Conservation (phyloP, 164 flowering plant species). For the Akebia trifoliata region DNA sequence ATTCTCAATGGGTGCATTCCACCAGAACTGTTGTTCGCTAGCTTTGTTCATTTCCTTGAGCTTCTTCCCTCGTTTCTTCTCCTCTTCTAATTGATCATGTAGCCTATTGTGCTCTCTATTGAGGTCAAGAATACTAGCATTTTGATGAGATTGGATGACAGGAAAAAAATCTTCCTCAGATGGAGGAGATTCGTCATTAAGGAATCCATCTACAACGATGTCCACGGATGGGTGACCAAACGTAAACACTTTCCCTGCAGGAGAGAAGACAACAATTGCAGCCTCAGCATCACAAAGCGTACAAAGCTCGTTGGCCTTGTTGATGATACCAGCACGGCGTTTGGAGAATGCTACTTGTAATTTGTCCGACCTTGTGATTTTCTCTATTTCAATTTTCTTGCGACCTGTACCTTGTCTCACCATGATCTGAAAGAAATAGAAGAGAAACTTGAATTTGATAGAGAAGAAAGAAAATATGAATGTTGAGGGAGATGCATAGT, state of each 20-base stretch:
- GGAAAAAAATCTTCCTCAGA: neutral
- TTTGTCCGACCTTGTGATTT: constrained; percentile 4
- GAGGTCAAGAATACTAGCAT: neutral
- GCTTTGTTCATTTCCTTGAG: neutral
- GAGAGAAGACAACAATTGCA: constrained; percentile 18
- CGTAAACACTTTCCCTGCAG: constrained; percentile 16
- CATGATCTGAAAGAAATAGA: no score
- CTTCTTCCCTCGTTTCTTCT: constrained; percentile 3
- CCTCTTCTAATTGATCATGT: constrained; percentile 6
- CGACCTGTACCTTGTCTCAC: constrained; percentile 6
- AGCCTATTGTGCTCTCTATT: neutral
- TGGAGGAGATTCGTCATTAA: neutral
- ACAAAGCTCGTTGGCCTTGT: constrained; percentile 19
- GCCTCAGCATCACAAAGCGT: constrained; percentile 16
- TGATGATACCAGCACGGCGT: constrained; percentile 13
- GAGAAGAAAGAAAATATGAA: no score
- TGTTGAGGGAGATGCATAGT: no score
- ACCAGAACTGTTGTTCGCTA: constrained; percentile 3
- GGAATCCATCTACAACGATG: constrained; percentile 3
- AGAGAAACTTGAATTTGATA: no score
- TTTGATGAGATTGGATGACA: neutral
- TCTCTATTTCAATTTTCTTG: constrained; percentile 13
- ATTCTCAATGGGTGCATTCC: constrained; percentile 4
- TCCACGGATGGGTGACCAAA: constrained; percentile 15
- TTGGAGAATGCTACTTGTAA: constrained; percentile 14